Conservation (phyloP, 2,329 filamentous ascomycete species). For the Aspergillus aculeatus region DNA sequence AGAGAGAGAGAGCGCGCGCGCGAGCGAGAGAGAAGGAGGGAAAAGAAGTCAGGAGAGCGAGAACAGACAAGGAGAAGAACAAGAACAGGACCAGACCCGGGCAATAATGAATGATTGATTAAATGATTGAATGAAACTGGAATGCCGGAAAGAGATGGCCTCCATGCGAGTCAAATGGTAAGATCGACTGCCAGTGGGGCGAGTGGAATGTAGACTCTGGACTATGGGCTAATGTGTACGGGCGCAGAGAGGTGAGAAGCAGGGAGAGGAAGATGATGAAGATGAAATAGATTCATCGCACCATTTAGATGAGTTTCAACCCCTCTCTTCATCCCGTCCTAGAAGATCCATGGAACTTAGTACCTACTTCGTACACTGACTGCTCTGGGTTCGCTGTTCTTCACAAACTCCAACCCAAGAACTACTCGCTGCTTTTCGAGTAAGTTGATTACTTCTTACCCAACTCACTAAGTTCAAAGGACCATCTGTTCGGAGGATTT, state of each 20-base stretch:
- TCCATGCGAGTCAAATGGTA: constrained; percentile 15
- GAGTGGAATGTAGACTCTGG: neutral
- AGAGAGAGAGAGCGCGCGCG: neutral
- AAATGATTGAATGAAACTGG: neutral
- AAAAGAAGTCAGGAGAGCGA: neutral
- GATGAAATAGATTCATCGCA: neutral
- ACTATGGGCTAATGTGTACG: neutral
- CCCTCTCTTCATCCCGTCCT: neutral
- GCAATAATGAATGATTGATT: neutral
- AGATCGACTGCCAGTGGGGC: constrained; percentile 7
- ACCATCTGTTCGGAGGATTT: neutral
- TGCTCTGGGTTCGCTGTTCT: neutral
- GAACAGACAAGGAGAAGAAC: neutral
- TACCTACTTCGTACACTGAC: neutral
- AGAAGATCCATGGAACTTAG: neutral
- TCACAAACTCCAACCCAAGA: no score
- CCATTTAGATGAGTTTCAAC: neutral
- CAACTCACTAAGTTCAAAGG: neutral
- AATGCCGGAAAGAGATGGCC: constrained; percentile 10
- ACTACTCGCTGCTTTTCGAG: no score
- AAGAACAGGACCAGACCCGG: constrained; percentile 1
- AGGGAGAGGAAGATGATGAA: neutral
- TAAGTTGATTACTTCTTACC: no score
- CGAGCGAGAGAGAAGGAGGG: neutral
- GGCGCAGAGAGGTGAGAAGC: neutral